Evolutionary conservation across 371 early-diverging fungal genomes (phyloP).

Genomic region (Mucor velutinosus): DNA sequence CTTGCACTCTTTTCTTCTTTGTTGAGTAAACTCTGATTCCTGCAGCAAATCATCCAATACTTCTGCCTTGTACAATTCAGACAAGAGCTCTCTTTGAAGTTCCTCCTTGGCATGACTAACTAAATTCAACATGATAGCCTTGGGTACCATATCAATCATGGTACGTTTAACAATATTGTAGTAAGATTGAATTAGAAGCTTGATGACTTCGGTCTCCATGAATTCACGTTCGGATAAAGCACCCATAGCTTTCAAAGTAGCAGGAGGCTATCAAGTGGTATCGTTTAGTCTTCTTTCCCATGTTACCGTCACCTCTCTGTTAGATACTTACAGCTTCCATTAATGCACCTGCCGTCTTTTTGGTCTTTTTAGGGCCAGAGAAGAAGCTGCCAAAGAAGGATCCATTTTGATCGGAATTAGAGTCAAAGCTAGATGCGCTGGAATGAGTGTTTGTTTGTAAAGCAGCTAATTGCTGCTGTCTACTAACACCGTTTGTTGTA

Average conservation of each 20-base stretch:
- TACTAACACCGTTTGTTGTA: neutral
- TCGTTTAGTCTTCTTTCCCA: neutral
- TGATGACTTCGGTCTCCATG: constrained; percentile 98
- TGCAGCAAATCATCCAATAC: constrained; percentile 89
- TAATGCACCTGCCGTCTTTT: constrained; percentile 30
- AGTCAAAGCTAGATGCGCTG: neutral
- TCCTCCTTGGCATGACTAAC: constrained; percentile 89
- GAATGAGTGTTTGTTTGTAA: constrained; percentile 8
- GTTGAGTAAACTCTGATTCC: constrained; percentile 91
- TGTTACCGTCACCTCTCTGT: neutral
- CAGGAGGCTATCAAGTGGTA: constrained; percentile 80
- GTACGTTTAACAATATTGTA: constrained; percentile 98
- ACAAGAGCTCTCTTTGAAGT: constrained; percentile 92
- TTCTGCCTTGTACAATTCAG: constrained; percentile 95
- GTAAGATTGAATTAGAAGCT: constrained; percentile 94
- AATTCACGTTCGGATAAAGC: constrained; percentile 93
- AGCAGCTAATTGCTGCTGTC: constrained; percentile 20
- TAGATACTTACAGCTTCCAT: constrained; percentile 69
- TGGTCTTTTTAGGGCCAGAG: constrained; percentile 73
- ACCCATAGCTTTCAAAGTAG: constrained; percentile 92
- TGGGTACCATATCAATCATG: constrained; percentile 97
- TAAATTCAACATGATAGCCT: constrained; percentile 98
- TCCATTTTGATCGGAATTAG: constrained; percentile 49
- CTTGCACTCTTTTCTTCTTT: constrained; percentile 93
- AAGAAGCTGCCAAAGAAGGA: constrained; percentile 96